Base-by-base conservation (phyloP, 164 flowering plant genomes). In the Stephania yunnanensis region DNA sequence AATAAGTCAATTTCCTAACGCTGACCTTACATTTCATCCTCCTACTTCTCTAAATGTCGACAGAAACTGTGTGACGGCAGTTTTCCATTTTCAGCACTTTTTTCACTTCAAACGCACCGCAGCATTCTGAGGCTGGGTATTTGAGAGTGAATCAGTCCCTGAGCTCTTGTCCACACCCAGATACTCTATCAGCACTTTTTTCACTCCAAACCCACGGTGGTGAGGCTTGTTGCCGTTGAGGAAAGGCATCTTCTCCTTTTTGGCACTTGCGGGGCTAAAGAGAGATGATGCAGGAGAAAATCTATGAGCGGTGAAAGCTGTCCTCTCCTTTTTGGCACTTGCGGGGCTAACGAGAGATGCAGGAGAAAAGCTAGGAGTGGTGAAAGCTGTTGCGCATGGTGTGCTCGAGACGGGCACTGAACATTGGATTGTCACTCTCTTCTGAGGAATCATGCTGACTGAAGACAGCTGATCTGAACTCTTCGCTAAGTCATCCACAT, bases 401-500 rank as follows among this genome's bases (percentile, higher is more conserved):
- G 97, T 86, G 91, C 88, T 83, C 36, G 91, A 87, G 89, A 81
- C 78, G 12, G 92, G 84, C 88, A 84, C 85, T 0, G 86, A 77
- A 70, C 80, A 84, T 7, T 91, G 87, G 46, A 87, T 73, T 20
- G 89, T 44, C 42, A 83, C 86, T 78, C 82, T 88, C 84, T 91
- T 89, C 84, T 91, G 94, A 73, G 91, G 73, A 42, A 87, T 79
- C 22, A 89, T 84, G 69, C 87, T 50, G 55, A 80, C 81, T 12
- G 97, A 81, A 19, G 93, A 84, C 63, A 85, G 48, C 69, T 85
- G 89, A 66, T 87, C 93, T 0, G 93, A 82, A 63, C 87, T 89
- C 77, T 82, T 92, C 4, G 88, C 85, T 74, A 94, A 79, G 87
- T 90, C 95, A 77, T 96, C 98, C 36, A 92, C 99, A 73, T 91